These are phyloP conservation scores for Penicillium manginii DNA, from an alignment of 495 filamentous ascomycete species.

Conservation along the genomic window DNA sequence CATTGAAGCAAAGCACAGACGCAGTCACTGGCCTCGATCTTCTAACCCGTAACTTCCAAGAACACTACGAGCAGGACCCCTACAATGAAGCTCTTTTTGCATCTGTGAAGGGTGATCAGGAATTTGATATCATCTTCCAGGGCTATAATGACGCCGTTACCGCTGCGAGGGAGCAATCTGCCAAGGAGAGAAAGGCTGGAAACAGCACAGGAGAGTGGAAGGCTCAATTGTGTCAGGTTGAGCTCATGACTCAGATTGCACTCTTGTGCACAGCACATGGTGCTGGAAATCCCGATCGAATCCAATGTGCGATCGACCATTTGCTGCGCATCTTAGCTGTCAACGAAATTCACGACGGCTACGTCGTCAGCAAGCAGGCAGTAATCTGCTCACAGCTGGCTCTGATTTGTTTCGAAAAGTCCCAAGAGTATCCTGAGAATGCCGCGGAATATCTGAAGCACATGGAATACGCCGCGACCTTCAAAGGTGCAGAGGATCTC, in stretches of 20 bases:
- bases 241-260: conserved; percentile 15
- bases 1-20: conserved; percentile 15
- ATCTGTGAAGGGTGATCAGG: background rate
- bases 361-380: background rate
- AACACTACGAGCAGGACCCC: background rate
- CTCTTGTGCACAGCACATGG: conserved; percentile 9
- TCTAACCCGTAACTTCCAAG: conserved; percentile 14
- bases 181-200: conserved; percentile 4
- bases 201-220: background rate
- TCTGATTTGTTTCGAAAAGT: background rate
- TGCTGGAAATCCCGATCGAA: background rate
- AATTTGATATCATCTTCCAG: conserved; percentile 14
- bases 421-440: background rate
- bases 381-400: background rate
- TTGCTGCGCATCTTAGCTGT: conserved; percentile 14
- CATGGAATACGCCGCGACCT: background rate
- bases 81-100: conserved; percentile 16
- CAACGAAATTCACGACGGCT: background rate
- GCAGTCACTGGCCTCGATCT: conserved; percentile 7
- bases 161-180: background rate
- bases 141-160: conserved; percentile 12
- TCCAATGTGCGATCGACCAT: conserved; percentile 9
- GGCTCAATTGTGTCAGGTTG: conserved; percentile 5
- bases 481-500: background rate
- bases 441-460: background rate